These are phyloP conservation scores for Myochromella boudieri DNA, from an alignment of 768 basidiomycete species.

Conservation along the genomic window DNA sequence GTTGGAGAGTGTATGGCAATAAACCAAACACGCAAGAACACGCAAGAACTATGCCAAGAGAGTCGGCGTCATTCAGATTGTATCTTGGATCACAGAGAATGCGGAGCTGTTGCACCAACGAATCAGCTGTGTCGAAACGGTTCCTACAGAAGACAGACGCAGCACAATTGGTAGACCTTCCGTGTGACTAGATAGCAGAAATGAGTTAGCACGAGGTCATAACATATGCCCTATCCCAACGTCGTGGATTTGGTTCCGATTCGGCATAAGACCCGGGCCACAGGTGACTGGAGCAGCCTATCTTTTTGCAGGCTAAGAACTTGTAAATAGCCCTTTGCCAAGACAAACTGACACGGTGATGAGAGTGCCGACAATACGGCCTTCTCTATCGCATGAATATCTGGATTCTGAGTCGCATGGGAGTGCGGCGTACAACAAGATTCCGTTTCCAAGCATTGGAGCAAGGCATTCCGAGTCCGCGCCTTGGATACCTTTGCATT, in stretches of 20 bases:
- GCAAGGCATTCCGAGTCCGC: too few species aligned
- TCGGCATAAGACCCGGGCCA: conserved; percentile 9
- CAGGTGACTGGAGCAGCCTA: conserved; percentile 14
- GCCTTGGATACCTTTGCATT: too few species aligned
- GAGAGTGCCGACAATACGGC: neutral
- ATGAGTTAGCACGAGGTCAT: neutral
- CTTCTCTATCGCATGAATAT: conserved; percentile 1
- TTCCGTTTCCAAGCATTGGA: neutral
- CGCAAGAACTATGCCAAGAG: conserved; percentile 8
- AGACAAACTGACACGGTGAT: conserved; percentile 12
- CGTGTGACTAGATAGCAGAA: conserved; percentile 9
- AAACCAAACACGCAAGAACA: neutral
- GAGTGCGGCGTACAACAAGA: neutral
- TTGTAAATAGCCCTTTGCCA: conserved; percentile 12
- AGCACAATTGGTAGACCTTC: neutral
- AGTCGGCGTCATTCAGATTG: neutral
- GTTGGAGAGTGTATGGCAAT: conserved; percentile 2
- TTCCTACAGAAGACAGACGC: conserved; percentile 1
- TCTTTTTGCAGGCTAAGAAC: conserved; percentile 5
- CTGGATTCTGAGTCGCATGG: conserved; percentile 2
- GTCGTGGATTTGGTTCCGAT: conserved; percentile 12
- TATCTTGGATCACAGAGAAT: neutral
- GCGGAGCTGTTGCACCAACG: neutral
- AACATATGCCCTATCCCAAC: conserved; percentile 10
- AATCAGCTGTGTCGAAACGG: conserved; percentile 5